A percentile compares a stretch with the other conserved stretches of the same genome.
Evolutionary conservation across 345 rosid genomes (phyloP).

Genomic region (Geranium rotundifolium): DNA sequence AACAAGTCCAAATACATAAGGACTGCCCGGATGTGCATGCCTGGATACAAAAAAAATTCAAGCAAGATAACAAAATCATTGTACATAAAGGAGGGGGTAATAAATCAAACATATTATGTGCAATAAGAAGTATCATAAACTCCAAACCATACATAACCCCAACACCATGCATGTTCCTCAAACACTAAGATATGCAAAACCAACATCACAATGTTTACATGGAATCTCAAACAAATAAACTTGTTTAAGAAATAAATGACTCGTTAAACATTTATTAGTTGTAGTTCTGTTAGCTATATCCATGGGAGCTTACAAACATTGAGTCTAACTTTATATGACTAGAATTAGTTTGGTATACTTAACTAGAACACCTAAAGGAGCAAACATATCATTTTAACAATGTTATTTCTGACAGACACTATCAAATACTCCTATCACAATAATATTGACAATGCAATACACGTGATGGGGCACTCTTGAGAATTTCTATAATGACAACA

Average conservation of each 20-base stretch:
- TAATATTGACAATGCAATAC: neutral
- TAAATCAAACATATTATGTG: neutral
- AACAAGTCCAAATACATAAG: conserved; percentile 94
- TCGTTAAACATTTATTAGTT: neutral
- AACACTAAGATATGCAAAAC: too few species aligned
- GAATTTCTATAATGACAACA: neutral
- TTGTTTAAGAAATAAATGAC: too few species aligned
- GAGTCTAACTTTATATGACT: neutral
- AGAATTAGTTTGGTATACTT: neutral
- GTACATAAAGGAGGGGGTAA: neutral
- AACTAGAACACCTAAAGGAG: neutral
- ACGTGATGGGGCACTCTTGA: neutral
- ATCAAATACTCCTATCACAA: neutral
- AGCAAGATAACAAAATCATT: neutral
- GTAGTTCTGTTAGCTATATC: neutral
- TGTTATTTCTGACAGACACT: too few species aligned
- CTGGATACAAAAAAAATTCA: conserved; percentile 17
- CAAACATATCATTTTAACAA: too few species aligned
- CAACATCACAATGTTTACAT: too few species aligned
- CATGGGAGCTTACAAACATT: neutral
- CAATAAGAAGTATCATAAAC: neutral
- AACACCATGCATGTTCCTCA: too few species aligned
- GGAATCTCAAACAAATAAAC: too few species aligned
- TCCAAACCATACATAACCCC: too few species aligned
- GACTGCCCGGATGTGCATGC: conserved; percentile 99